phyloP scores from a whole-genome alignment of 2,329 filamentous ascomycete species.

The Fusarium pininemorale region DNA sequence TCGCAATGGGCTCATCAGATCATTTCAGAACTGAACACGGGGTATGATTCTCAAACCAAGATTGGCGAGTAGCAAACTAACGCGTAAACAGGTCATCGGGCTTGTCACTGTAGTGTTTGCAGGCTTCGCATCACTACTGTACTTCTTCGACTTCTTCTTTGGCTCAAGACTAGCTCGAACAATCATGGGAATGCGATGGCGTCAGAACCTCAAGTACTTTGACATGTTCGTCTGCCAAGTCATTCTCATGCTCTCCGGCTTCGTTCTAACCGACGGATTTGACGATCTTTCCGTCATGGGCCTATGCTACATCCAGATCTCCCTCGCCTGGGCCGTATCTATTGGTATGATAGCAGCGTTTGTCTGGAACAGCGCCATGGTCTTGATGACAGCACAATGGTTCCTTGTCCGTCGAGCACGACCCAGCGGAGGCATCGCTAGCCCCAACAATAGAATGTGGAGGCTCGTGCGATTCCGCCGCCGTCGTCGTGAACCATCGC shows the following conservation, averaged over 20 bases:
- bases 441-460: conserved; percentile 3
- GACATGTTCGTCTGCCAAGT: conserved; percentile 21
- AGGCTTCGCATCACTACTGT: background rate
- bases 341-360: conserved; percentile 11
- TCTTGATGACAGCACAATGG: conserved; percentile 15
- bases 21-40: conserved; percentile 13
- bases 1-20: conserved; percentile 3
- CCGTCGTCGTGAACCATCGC: accelerated
- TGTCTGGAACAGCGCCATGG: conserved; percentile 17
- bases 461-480: background rate
- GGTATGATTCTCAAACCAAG: accelerated
- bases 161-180: background rate
- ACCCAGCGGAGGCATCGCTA: background rate
- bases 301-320: conserved; percentile 7
- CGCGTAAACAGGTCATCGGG: background rate
- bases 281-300: conserved; percentile 4
- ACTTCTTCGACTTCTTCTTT: conserved; percentile 13
- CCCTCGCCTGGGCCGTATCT: conserved; percentile 1
- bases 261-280: background rate
- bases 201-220: conserved; percentile 3
- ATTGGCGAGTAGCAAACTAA: accelerated
- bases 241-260: conserved; percentile 10
- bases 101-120: background rate
- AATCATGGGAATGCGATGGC: background rate
- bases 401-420: conserved; percentile 8